phyloP scores from a whole-genome alignment of 176 grass and related monocot genomes.

The Tillandsia leiboldiana region DNA sequence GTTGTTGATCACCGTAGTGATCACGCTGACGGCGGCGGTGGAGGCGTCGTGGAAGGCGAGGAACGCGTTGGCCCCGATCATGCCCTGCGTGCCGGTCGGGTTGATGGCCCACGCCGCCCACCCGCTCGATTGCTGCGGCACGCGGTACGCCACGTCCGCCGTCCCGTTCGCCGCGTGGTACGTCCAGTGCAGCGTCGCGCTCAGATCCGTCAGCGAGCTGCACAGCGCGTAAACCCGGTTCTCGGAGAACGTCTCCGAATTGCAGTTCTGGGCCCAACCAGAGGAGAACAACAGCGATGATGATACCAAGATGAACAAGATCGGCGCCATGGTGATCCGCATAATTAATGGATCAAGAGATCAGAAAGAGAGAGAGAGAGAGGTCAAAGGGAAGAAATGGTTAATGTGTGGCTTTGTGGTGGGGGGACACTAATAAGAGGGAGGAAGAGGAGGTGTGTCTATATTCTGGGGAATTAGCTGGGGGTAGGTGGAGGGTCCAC shows the following conservation, averaged over 20 bases:
- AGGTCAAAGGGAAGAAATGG: no score
- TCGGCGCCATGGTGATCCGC: neutral
- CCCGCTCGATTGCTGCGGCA: neutral
- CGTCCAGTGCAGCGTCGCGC: constrained; percentile 40
- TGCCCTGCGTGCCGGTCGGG: neutral
- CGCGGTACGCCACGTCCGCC: constrained; percentile 38
- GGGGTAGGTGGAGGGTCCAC: no score
- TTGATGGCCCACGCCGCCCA: constrained; percentile 38
- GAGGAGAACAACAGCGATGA: neutral
- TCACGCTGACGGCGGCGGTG: neutral
- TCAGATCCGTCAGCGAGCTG: constrained; percentile 21
- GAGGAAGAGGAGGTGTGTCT: no score
- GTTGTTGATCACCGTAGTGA: constrained; percentile 5
- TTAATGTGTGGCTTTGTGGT: no score
- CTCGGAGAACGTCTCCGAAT: constrained; percentile 1
- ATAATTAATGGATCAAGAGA: neutral
- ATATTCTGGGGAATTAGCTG: no score
- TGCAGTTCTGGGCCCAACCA: constrained; percentile 3
- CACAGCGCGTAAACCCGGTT: constrained; percentile 25
- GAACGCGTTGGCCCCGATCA: constrained; percentile 26
- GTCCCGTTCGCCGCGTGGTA: constrained; percentile 40
- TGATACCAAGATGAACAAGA: neutral
- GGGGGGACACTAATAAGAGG: no score
- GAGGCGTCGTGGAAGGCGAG: constrained; percentile 21
- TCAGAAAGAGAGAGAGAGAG: neutral